Evolutionary conservation across 768 basidiomycete genomes (phyloP), one percentile per base, ranked within the genome.

Genomic region (Strobilomyces confusus): DNA sequence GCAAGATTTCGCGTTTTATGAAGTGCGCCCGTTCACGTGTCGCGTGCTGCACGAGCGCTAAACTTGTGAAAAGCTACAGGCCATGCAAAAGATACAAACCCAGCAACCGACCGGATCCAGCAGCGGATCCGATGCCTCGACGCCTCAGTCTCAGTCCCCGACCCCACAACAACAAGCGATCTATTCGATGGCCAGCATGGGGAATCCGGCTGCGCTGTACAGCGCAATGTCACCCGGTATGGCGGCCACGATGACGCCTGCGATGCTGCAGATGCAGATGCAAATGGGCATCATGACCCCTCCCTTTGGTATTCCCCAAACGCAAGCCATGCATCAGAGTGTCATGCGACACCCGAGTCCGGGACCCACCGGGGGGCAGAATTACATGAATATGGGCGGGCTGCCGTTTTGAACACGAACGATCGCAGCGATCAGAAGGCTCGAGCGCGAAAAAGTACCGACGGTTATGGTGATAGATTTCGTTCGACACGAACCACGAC

Each of bases 1-100:
- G 32, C 94, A 98, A 67, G 95, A 97, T 69, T 92, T 92, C 63
- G 90, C 89, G 14, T 93, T 88, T 69, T 93, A 93, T 60, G 91
- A 93, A 78, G 91, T 92, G 59, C 29, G 77, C 62, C 26, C 15
- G 11, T 57, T 13, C 19, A 29, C 29, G 34, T 41, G 29, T 29
- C 9, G 9, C 23, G 15, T 29, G 3, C 23, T 22, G 29, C 23
- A 47, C 47, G 44, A 14, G 44, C 2, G 23, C 57, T 61, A 36
- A 66, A 23, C 7, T n/a, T 45, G n/a, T 37, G 22, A 60, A 51
- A 49, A 92, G 88, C 73, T 92, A n/a, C 90, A 92, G 74, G 80
- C 91, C 14, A 83, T 91, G 75, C 90, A 93, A 69, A 92, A 90
- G 69, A 71, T 80, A 1, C 73, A 74, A 49, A 43, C 59, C 12